These are phyloP conservation scores for Chaetomium globosum DNA, from an alignment of 2,329 filamentous ascomycete species.

Conservation along the genomic window DNA sequence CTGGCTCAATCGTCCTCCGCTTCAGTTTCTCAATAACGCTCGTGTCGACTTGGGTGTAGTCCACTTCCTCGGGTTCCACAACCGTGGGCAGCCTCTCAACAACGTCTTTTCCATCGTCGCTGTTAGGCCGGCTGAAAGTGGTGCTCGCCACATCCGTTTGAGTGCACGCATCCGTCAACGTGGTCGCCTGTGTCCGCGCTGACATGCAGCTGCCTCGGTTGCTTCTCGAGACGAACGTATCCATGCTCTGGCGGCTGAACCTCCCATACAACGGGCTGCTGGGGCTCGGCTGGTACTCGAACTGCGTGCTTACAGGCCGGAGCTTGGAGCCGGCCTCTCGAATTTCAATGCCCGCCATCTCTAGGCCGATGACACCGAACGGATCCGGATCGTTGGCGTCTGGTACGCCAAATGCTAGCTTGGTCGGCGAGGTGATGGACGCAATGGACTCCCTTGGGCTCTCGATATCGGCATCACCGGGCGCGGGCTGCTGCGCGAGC, in stretches of 20 bases:
- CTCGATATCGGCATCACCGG: conserved; percentile 69
- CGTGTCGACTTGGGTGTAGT: conserved; percentile 62
- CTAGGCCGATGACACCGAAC: conserved; percentile 86
- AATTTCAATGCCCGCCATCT: conserved; percentile 86
- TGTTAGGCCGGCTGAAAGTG: conserved; percentile 57
- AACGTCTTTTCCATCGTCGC: conserved; percentile 54
- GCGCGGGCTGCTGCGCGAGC: conserved; percentile 67
- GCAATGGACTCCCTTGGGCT: conserved; percentile 44
- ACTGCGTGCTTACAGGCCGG: conserved; percentile 74
- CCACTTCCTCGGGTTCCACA: conserved; percentile 54
- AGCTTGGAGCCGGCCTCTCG: conserved; percentile 80
- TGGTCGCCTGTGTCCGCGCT: conserved; percentile 67
- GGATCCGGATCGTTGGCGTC: conserved; percentile 83
- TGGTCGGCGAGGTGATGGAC: conserved; percentile 41
- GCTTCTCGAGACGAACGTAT: conserved; percentile 63
- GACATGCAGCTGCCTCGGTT: conserved; percentile 77
- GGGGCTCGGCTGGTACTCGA: conserved; percentile 78
- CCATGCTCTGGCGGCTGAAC: conserved; percentile 67
- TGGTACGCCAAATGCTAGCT: conserved; percentile 72
- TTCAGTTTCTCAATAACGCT: conserved; percentile 53
- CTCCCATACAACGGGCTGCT: conserved; percentile 69
- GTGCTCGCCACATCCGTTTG: conserved; percentile 62
- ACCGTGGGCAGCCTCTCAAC: conserved; percentile 48
- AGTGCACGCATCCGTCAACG: conserved; percentile 69
- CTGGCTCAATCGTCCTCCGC: conserved; percentile 32